Percentiles rank a stretch among this genome's conserved stretches.
Evolutionary conservation across 2,329 filamentous ascomycete species (phyloP).

Genomic region (Hypocrella siamensis): DNA sequence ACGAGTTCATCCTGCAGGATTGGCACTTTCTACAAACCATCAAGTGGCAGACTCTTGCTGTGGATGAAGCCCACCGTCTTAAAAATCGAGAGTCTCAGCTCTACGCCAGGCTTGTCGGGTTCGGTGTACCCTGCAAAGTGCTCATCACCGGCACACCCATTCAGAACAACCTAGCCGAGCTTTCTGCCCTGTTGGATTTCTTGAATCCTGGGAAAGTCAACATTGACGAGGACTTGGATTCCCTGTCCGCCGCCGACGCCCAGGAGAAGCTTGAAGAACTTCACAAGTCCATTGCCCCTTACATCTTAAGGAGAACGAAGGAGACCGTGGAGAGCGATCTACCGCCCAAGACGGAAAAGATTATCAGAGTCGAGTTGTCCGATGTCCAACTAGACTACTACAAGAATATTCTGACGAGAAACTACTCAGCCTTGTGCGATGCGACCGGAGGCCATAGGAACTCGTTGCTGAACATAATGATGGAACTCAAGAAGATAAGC

Average conservation of each 20-base stretch:
- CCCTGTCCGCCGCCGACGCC: constrained; percentile 60
- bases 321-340: constrained; percentile 94
- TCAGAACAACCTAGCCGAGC: constrained; percentile 87
- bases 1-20: constrained; percentile 88
- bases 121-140: constrained; percentile 75
- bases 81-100: constrained; percentile 95
- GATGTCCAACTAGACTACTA: constrained; percentile 97
- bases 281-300: constrained; percentile 77
- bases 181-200: constrained; percentile 89
- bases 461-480: constrained; percentile 94
- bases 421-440: constrained; percentile 87
- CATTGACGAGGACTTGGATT: constrained; percentile 83
- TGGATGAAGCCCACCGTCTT: constrained; percentile 90
- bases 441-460: constrained; percentile 85
- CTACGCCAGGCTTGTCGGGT: constrained; percentile 71
- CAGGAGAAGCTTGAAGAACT: constrained; percentile 77
- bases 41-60: constrained; percentile 94
- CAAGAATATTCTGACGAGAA: constrained; percentile 94
- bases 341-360: constrained; percentile 95
- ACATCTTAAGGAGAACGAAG: constrained; percentile 90
- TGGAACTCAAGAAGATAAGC: constrained; percentile 98
- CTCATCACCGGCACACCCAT: constrained; percentile 95
- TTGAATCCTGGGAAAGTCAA: constrained; percentile 86
- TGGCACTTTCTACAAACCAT: constrained; percentile 71
- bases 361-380: constrained; percentile 91